phyloP scores from a whole-genome alignment of 108 stramenopile genomes.

The Discostella pseudostelligera region DNA sequence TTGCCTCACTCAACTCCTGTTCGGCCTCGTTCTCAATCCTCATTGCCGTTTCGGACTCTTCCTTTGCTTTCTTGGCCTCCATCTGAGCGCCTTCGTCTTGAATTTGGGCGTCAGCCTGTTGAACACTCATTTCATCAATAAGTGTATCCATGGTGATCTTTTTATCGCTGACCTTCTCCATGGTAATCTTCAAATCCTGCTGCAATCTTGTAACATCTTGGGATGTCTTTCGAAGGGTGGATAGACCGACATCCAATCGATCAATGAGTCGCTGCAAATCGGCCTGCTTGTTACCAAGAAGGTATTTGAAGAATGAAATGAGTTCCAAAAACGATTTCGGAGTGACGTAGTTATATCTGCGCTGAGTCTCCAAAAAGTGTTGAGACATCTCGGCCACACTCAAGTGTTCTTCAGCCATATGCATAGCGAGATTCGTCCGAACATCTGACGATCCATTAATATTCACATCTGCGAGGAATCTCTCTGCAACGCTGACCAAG shows the following conservation, averaged over 20 bases:
- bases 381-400: conserved; percentile 66
- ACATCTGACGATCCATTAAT: conserved; percentile 45
- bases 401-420: conserved; percentile 89
- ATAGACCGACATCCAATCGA: conserved; percentile 87
- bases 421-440: conserved; percentile 60
- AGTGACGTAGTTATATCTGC: conserved; percentile 90
- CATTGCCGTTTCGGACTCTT: conserved; percentile 70
- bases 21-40: conserved; percentile 77
- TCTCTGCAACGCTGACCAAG: conserved; percentile 76
- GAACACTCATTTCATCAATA: conserved; percentile 78
- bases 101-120: conserved; percentile 75
- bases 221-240: conserved; percentile 81
- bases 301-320: conserved; percentile 86
- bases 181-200: conserved; percentile 78
- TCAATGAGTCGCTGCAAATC: conserved; percentile 75
- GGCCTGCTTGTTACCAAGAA: conserved; percentile 72
- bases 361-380: conserved; percentile 64
- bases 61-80: conserved; percentile 72
- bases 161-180: conserved; percentile 87
- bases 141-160: conserved; percentile 79
- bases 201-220: conserved; percentile 86
- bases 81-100: conserved; percentile 79
- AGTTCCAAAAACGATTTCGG: conserved; percentile 90
- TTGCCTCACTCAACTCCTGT: conserved; percentile 79
- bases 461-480: conserved; percentile 80